These are phyloP conservation scores for Huntiella abstrusa DNA, from an alignment of 2,329 filamentous ascomycete genomes.

Conservation along the genomic window DNA sequence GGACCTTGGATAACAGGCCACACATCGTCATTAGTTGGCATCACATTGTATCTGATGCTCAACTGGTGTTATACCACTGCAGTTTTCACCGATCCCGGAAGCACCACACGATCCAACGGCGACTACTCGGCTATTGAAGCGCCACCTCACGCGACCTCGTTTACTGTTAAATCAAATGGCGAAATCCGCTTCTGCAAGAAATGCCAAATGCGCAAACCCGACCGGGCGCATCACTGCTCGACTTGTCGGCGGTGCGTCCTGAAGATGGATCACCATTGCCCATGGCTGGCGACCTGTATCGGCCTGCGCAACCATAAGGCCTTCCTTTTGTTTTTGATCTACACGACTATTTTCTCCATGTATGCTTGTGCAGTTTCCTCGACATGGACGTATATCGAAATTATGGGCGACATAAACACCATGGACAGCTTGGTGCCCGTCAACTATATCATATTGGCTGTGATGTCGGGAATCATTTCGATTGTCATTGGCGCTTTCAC, in stretches of 20 bases:
- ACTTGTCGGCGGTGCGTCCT: slow-evolving; percentile 85
- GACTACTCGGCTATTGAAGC: slow-evolving; percentile 46
- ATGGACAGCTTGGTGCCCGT: slow-evolving; percentile 65
- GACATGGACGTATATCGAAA: slow-evolving; percentile 70
- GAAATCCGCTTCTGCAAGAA: slow-evolving; percentile 90
- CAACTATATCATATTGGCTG: slow-evolving; percentile 75
- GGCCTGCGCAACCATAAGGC: slow-evolving; percentile 90
- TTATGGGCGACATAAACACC: slow-evolving; percentile 51
- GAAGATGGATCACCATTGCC: slow-evolving; percentile 99
- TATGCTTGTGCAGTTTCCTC: slow-evolving; percentile 59
- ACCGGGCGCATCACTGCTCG: slow-evolving; percentile 91
- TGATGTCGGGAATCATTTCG: slow-evolving; percentile 79
- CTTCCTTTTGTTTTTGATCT: slow-evolving; percentile 80
- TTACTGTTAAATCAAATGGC: slow-evolving; percentile 85
- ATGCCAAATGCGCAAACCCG: slow-evolving; percentile 83
- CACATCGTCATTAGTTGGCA: slow-evolving; percentile 28
- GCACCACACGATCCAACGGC: slow-evolving; percentile 42
- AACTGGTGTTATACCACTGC: slow-evolving; percentile 83
- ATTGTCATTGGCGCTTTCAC: slow-evolving; percentile 81
- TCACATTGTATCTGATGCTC: slow-evolving; percentile 57
- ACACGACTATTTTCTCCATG: slow-evolving; percentile 73
- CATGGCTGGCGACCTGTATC: slow-evolving; percentile 91
- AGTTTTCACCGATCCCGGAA: slow-evolving; percentile 80
- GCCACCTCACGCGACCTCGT: slow-evolving; percentile 42
- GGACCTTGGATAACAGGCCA: not conserved